Evolutionary conservation across 345 rosid species (phyloP).

Genomic region (Trapa bicornis): DNA sequence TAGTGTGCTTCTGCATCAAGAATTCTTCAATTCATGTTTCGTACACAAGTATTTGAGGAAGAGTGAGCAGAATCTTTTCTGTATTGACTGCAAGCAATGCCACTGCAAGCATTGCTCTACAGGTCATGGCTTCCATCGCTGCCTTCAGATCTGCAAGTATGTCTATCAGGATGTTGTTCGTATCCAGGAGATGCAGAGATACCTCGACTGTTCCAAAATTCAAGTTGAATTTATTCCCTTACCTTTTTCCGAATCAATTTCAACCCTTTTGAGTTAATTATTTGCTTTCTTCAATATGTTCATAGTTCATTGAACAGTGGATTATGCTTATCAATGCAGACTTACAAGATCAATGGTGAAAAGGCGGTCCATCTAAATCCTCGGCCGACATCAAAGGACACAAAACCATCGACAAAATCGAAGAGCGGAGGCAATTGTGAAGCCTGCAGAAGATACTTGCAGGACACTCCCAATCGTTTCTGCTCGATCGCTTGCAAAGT

Average conservation of each 20-base stretch:
- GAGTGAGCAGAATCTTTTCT: constrained; percentile 66
- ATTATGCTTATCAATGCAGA: constrained; percentile 25
- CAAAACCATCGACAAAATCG: constrained; percentile 70
- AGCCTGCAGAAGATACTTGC: constrained; percentile 68
- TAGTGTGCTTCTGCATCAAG: constrained; percentile 23
- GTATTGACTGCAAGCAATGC: constrained; percentile 55
- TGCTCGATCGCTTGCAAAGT: constrained; percentile 95
- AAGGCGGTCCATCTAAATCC: constrained; percentile 78
- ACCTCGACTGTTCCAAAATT: constrained; percentile 72
- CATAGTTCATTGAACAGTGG: neutral
- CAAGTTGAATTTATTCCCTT: constrained; percentile 33
- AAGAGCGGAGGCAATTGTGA: constrained; percentile 53
- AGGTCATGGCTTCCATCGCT: constrained; percentile 39
- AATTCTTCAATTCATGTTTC: constrained; percentile 51
- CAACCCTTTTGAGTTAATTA: neutral
- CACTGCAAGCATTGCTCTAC: constrained; percentile 58
- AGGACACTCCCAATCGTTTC: constrained; percentile 61
- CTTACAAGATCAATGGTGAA: constrained; percentile 83
- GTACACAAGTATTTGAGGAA: constrained; percentile 45
- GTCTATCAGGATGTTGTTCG: constrained; percentile 83
- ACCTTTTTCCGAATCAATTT: neutral
- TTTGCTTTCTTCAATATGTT: neutral
- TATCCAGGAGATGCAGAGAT: constrained; percentile 57
- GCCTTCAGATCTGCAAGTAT: constrained; percentile 86
- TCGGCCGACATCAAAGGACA: constrained; percentile 59